These are phyloP conservation scores for Dryadomyces sulphureus DNA, from an alignment of 2,329 filamentous ascomycete genomes.

Conservation along the genomic window DNA sequence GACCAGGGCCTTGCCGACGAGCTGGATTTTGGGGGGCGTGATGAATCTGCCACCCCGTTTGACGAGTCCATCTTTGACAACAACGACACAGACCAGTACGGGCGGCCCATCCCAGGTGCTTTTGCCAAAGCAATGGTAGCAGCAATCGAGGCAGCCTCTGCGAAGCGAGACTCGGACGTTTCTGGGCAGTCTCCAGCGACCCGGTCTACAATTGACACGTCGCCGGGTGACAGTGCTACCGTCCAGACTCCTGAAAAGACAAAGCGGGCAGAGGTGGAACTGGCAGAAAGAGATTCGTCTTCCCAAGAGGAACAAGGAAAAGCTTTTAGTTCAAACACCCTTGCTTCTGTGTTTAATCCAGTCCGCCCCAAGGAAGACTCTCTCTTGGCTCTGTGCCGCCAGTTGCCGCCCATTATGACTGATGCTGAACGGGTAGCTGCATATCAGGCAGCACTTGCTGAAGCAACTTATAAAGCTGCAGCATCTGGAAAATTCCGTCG, in stretches of 20 bases:
- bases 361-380: not conserved
- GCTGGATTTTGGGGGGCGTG: conserved; percentile 30
- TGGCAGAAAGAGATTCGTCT: not conserved
- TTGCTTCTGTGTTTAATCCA: not conserved
- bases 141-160: conserved; percentile 3
- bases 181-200: conserved; percentile 22
- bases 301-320: not conserved
- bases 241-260: conserved; percentile 11
- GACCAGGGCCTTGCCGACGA: conserved; percentile 32
- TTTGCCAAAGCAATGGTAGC: conserved; percentile 30
- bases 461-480: conserved; percentile 64
- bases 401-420: conserved; percentile 8
- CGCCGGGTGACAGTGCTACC: conserved; percentile 22
- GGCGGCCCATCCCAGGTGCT: conserved; percentile 42
- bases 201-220: conserved; percentile 39
- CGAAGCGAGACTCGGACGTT: conserved; percentile 31
- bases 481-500: conserved; percentile 62
- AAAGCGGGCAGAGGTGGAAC: not conserved
- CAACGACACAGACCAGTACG: conserved; percentile 47
- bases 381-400: conserved; percentile 2
- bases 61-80: conserved; percentile 63
- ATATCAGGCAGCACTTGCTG: conserved; percentile 74
- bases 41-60: conserved; percentile 42
- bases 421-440: conserved; percentile 23
- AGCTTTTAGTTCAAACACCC: not conserved